Conservation (phyloP, 2,329 filamentous ascomycete genomes). For the Paraconiothyrium sp. region DNA sequence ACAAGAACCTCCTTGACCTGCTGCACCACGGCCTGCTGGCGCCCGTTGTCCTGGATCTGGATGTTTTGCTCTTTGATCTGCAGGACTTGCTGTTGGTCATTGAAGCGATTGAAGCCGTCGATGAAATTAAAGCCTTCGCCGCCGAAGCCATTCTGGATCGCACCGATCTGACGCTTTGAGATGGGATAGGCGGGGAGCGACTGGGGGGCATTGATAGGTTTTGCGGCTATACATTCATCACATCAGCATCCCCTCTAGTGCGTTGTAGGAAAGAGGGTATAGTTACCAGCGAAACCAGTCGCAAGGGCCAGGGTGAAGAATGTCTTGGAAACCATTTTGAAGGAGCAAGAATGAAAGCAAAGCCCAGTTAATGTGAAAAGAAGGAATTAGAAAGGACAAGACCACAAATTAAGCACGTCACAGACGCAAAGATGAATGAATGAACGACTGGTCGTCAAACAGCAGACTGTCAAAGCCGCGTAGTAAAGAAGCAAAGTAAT, state of each 20-base stretch:
- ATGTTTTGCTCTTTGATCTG: conserved; percentile 40
- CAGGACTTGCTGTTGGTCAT: conserved; percentile 41
- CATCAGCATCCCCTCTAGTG: conserved; percentile 22
- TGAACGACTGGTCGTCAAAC: conserved; percentile 28
- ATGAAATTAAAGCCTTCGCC: conserved; percentile 41
- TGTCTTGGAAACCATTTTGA: conserved; percentile 42
- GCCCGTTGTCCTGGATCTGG: conserved; percentile 36
- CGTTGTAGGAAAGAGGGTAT: background rate
- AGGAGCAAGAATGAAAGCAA: conserved; percentile 12
- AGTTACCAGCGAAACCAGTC: conserved; percentile 46
- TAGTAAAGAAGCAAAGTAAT: conserved; percentile 23
- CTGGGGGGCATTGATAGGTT: conserved; percentile 34
- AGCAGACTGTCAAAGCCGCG: conserved; percentile 50
- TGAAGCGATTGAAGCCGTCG: conserved; percentile 43
- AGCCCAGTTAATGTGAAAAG: conserved; percentile 32
- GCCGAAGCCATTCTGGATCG: conserved; percentile 30
- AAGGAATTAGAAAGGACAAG: conserved; percentile 33
- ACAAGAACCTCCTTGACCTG: conserved; percentile 41
- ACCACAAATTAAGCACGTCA: conserved; percentile 36
- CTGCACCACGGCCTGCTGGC: conserved; percentile 36
- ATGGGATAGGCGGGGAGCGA: conserved; percentile 23
- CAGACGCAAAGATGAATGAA: conserved; percentile 35
- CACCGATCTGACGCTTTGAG: conserved; percentile 30
- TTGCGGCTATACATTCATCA: conserved; percentile 28
- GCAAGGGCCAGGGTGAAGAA: conserved; percentile 40